phyloP scores from a whole-genome alignment of 257 asterid species.

The Lavandula angustifolia region DNA sequence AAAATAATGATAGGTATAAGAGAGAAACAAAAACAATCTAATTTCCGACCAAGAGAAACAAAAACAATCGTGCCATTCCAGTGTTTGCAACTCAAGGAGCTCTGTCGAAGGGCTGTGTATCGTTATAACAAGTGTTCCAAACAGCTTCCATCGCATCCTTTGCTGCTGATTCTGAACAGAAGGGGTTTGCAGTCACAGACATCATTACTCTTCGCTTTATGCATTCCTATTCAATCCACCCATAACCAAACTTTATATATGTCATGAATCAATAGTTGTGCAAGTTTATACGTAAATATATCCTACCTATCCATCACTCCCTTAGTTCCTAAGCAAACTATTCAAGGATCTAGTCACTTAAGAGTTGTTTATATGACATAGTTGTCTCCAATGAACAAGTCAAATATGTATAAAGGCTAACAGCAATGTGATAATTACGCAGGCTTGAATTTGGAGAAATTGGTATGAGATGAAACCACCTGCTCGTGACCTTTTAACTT shows the following conservation, averaged over 20 bases:
- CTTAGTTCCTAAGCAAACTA: neutral
- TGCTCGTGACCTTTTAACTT: conserved; percentile 78
- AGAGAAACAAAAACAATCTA: too few species aligned
- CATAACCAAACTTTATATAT: conserved; percentile 2
- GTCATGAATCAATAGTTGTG: neutral
- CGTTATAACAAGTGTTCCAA: conserved; percentile 90
- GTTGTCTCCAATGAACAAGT: neutral
- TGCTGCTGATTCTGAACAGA: conserved; percentile 69
- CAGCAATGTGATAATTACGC: neutral
- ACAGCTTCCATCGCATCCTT: conserved; percentile 90
- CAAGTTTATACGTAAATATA: too few species aligned
- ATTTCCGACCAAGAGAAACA: too few species aligned
- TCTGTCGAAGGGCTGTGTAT: conserved; percentile 82
- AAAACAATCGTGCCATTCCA: too few species aligned
- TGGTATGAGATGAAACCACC: conserved; percentile 39
- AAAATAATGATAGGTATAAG: too few species aligned
- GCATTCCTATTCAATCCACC: conserved; percentile 52
- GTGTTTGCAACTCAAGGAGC: conserved; percentile 57
- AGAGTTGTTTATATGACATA: neutral
- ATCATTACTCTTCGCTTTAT: conserved; percentile 73
- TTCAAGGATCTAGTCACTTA: neutral
- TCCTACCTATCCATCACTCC: neutral
- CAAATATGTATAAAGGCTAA: neutral
- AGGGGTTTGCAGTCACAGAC: conserved; percentile 64
- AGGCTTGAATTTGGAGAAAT: neutral